phyloP scores from a whole-genome alignment of 495 filamentous ascomycete species.

The Aspergillus taichungensis region DNA sequence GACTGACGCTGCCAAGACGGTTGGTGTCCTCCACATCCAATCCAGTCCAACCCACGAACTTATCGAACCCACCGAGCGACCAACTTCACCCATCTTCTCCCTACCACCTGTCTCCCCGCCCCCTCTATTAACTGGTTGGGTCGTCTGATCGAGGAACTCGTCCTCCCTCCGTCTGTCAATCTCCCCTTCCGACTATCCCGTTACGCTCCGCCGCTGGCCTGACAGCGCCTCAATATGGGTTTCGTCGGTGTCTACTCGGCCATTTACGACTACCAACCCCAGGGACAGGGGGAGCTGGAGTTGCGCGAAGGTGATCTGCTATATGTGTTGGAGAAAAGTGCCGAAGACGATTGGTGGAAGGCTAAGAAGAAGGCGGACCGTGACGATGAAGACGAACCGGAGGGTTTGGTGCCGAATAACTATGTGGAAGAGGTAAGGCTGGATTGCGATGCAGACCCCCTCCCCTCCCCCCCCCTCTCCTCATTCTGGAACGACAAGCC shows the following conservation, averaged over 20 bases:
- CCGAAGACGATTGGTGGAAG: slow-evolving; percentile 95
- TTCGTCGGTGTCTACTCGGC: slow-evolving; percentile 91
- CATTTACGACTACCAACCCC: slow-evolving; percentile 87
- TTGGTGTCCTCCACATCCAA: slow-evolving; percentile 14
- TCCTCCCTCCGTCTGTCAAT: neutral
- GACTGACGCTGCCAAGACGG: slow-evolving; percentile 17
- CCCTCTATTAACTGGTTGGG: no score
- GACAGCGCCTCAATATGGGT: slow-evolving; percentile 40
- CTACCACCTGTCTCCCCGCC: slow-evolving; percentile 4
- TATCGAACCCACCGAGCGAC: slow-evolving; percentile 10
- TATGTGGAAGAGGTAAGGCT: slow-evolving; percentile 88
- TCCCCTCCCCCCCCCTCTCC: neutral
- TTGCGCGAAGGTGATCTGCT: slow-evolving; percentile 86
- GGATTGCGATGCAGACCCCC: neutral
- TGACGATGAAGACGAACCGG: slow-evolving; percentile 90
- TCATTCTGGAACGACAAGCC: no score
- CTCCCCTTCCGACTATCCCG: neutral
- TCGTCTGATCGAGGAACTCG: neutral
- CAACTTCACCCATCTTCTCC: slow-evolving; percentile 2
- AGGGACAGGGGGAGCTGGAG: slow-evolving; percentile 78
- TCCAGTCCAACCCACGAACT: slow-evolving; percentile 10
- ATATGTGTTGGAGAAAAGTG: slow-evolving; percentile 83
- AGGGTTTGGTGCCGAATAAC: slow-evolving; percentile 88
- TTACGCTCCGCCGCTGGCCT: slow-evolving; percentile 4
- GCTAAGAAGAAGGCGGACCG: slow-evolving; percentile 91